Conservation (phyloP, 2,329 filamentous ascomycete genomes). For the Fusarium lyarnte region DNA sequence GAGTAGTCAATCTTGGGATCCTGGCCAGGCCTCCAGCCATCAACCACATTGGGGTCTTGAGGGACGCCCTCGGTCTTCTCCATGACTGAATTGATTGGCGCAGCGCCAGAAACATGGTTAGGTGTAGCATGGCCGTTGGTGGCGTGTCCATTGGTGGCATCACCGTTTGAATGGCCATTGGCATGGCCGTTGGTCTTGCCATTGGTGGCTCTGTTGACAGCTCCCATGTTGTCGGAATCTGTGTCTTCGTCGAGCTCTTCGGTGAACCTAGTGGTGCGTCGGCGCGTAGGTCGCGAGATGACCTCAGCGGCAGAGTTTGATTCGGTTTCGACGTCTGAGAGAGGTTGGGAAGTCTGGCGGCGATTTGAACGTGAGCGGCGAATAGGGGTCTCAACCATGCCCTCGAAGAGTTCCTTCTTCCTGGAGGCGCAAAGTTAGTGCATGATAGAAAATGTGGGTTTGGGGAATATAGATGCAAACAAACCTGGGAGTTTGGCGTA, state of each 20-base stretch:
- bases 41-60: constrained; percentile 46
- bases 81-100: constrained; percentile 15
- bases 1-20: constrained; percentile 72
- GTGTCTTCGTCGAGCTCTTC: constrained; percentile 61
- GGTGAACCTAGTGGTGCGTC: constrained; percentile 60
- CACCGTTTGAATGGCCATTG: constrained; percentile 20
- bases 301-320: constrained; percentile 57
- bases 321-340: constrained; percentile 61
- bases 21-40: constrained; percentile 68
- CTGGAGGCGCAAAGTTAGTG: constrained; percentile 47
- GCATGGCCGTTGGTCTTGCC: constrained; percentile 41
- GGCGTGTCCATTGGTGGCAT: constrained; percentile 45
- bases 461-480: constrained; percentile 10
- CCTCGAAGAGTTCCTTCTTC: constrained; percentile 70
- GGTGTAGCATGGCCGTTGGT: constrained; percentile 40
- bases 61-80: constrained; percentile 35
- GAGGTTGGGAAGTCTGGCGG: constrained; percentile 60
- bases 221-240: constrained; percentile 40
- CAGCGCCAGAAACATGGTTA: constrained; percentile 14
- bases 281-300: constrained; percentile 51
- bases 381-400: constrained; percentile 67
- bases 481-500: constrained; percentile 52
- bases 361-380: constrained; percentile 59
- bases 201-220: constrained; percentile 40
- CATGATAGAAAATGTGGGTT: background rate